Base-by-base conservation (phyloP, 2,329 filamentous ascomycete species). In the Chlorencoelia australis region DNA sequence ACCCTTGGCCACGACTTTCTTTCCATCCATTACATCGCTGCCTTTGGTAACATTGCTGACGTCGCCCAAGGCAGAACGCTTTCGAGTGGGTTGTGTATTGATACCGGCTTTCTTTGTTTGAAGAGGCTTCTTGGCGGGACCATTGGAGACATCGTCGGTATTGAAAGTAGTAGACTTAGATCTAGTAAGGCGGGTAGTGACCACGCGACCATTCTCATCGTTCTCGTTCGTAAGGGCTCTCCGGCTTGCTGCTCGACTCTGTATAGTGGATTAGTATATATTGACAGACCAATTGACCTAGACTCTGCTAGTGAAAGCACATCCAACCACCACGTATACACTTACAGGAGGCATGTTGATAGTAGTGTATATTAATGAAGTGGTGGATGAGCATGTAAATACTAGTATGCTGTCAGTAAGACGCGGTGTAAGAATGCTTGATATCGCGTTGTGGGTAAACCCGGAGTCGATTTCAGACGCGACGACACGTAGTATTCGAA, bases 31-130 rank as follows among this genome's bases (percentile, higher is more conserved):
- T 5, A 62, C 68, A 30, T 19, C 35, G 36, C 84, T 82, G 31
- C 72, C 71, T 61, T 95, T 96, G 52, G 77, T 77, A 46, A 94
- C 82, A 65, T 98, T 98, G 73, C 87, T 96, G 51, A 95, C 82
- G 66, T 98, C 91, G 40, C 84, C 87, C 24, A 98, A 73, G 32
- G 85, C 88, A 52, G 82, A 75, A 56, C 91, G 85, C 66, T 83
- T 91, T 56, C 82, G 73, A 42, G 68, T 68, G 31, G 68, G 61
- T 52, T 68, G 60, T 34, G 66, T 64, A 39, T 60, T 59, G 48
- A 63, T 68, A 18, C 68, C 62, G 11, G 76, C 63, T 60, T 79
- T 85, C 65, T 87, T 88, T 33, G 76, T 68, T 60, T 82, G 79
- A 34, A 85, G 61, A 18, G 75, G 67, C 53, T 79, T 80, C 56